phyloP scores from a whole-genome alignment of 768 basidiomycete species.

The Serendipita sp. region DNA sequence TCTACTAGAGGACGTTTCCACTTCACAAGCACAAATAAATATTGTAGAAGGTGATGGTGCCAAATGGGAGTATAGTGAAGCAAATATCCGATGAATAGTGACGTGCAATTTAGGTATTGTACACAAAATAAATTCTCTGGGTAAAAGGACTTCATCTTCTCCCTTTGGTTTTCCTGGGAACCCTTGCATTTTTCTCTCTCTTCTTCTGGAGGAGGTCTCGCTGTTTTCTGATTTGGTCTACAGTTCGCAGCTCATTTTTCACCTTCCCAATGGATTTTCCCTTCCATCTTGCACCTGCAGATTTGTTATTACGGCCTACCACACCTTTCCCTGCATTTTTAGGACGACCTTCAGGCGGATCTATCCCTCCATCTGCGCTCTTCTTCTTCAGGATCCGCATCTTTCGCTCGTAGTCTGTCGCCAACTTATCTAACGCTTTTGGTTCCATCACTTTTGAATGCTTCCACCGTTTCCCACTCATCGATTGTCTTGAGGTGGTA shows the following conservation, averaged over 20 bases:
- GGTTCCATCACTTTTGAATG: slow-evolving; percentile 48
- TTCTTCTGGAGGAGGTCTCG: slow-evolving; percentile 49
- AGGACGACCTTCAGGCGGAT: slow-evolving; percentile 16
- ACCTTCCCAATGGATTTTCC: slow-evolving; percentile 42
- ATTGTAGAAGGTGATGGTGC: slow-evolving; percentile 14
- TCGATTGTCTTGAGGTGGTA: slow-evolving; percentile 16
- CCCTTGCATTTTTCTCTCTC: slow-evolving; percentile 69
- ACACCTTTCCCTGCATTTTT: slow-evolving; percentile 10
- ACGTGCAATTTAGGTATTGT: too few relatives aligned
- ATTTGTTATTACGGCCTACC: slow-evolving; percentile 19
- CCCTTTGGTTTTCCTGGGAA: slow-evolving; percentile 30
- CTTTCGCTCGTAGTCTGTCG: slow-evolving; percentile 61
- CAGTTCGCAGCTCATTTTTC: slow-evolving; percentile 72
- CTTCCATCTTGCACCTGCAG: slow-evolving; percentile 27
- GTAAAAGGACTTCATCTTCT: slow-evolving; percentile 17
- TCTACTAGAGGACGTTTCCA: slow-evolving; percentile 47
- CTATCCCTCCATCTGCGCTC: slow-evolving; percentile 20
- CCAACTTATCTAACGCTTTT: slow-evolving; percentile 64
- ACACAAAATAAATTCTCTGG: not conserved
- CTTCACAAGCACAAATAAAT: slow-evolving; percentile 19
- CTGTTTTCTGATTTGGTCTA: slow-evolving; percentile 71
- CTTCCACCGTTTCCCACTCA: slow-evolving; percentile 45
- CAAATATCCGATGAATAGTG: not conserved
- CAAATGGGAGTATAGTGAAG: slow-evolving; percentile 49
- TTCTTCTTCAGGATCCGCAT: slow-evolving; percentile 44